phyloP scores from a whole-genome alignment of 768 basidiomycete genomes.

The Termitomyces sp. region DNA sequence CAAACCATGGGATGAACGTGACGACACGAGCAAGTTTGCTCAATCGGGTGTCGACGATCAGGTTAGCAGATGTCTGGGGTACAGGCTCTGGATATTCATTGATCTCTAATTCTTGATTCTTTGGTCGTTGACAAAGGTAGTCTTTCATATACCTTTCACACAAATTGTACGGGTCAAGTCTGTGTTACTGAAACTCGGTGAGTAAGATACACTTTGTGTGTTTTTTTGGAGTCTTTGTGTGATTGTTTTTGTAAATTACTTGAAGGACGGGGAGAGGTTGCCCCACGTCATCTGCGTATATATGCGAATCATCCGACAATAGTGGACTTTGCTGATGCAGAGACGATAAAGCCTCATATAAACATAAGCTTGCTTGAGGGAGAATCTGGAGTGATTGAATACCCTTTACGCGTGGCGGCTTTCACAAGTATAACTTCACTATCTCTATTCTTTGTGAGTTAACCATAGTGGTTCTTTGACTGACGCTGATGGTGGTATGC shows the following conservation, averaged over 20 bases:
- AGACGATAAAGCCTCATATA: constrained; percentile 65
- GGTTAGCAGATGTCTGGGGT: constrained; percentile 35
- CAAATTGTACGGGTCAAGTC: constrained; percentile 77
- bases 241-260: not conserved
- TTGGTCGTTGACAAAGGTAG: constrained; percentile 44
- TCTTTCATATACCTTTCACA: constrained; percentile 79
- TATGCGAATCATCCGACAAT: constrained; percentile 74
- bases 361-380: constrained; percentile 71
- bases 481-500: not conserved
- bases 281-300: constrained; percentile 72
- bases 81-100: constrained; percentile 10
- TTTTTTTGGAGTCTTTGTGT: not conserved
- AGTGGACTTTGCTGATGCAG: constrained; percentile 75
- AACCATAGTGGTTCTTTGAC: not conserved
- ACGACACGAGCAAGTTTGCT: constrained; percentile 59
- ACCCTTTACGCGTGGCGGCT: constrained; percentile 72
- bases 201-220: constrained; percentile 15
- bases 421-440: constrained; percentile 73
- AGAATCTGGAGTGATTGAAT: constrained; percentile 66
- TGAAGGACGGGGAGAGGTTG: constrained; percentile 67
- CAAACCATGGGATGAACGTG: constrained; percentile 80
- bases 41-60: constrained; percentile 87
- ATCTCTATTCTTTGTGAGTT: constrained; percentile 77
- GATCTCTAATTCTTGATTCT: not conserved
- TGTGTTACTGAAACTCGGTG: constrained; percentile 74